phyloP scores from a whole-genome alignment of 208 protist genomes.

The Leishmania amazonensis region DNA sequence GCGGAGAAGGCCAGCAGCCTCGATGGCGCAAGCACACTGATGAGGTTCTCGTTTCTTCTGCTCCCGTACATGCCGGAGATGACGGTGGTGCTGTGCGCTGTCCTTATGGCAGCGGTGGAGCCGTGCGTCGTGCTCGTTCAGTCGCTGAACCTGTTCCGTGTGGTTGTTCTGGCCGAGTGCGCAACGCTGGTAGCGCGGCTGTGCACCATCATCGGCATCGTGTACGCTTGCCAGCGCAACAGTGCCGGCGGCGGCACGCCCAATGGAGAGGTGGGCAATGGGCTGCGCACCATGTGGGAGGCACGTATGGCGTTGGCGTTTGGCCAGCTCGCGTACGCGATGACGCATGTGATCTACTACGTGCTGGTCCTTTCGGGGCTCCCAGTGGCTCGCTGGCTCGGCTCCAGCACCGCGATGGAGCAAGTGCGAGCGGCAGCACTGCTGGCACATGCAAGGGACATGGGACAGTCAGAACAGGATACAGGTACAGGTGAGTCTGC shows the following conservation, averaged over 20 bases:
- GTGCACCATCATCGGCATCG: slow-evolving; percentile 39
- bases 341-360: slow-evolving; percentile 58
- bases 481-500: background rate
- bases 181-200: slow-evolving; percentile 54
- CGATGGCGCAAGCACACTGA: slow-evolving; percentile 5
- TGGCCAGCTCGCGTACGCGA: slow-evolving; percentile 58
- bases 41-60: background rate
- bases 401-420: slow-evolving; percentile 31
- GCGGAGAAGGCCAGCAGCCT: background rate
- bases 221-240: slow-evolving; percentile 22
- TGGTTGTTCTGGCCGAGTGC: slow-evolving; percentile 74
- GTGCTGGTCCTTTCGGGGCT: slow-evolving; percentile 34
- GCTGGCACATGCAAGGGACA: background rate
- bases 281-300: slow-evolving; percentile 38
- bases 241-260: slow-evolving; percentile 1
- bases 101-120: slow-evolving; percentile 52
- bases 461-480: background rate
- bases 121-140: slow-evolving; percentile 72
- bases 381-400: slow-evolving; percentile 26
- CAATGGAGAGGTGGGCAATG: slow-evolving; percentile 10
- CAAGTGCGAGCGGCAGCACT: slow-evolving; percentile 33
- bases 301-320: slow-evolving; percentile 60
- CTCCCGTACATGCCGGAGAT: slow-evolving; percentile 50
- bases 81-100: slow-evolving; percentile 44
- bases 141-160: slow-evolving; percentile 63